Conservation (phyloP, 257 asterid genomes). For the Cordia subcordata region DNA sequence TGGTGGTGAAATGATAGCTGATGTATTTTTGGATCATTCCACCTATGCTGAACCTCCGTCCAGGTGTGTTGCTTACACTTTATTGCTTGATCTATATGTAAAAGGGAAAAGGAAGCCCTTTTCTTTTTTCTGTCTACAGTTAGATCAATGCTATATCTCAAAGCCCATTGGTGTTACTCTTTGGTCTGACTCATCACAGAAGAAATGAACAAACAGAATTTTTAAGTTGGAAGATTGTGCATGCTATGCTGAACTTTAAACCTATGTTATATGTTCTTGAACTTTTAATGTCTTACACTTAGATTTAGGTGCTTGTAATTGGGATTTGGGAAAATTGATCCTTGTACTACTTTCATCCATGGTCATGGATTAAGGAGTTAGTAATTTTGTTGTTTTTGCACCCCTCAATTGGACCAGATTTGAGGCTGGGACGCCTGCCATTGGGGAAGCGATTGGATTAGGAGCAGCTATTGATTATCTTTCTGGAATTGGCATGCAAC, state of each 20-base stretch:
- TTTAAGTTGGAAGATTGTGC: too few species aligned
- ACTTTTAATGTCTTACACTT: not conserved
- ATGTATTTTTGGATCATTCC: slow-evolving; percentile 83
- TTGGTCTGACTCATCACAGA: too few species aligned
- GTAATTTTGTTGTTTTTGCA: not conserved
- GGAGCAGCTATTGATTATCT: slow-evolving; percentile 91
- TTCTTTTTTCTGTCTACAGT: not conserved
- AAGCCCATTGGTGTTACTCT: too few species aligned
- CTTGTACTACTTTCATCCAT: not conserved
- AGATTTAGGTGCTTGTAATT: not conserved
- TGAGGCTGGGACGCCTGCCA: slow-evolving; percentile 99
- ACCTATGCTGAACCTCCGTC: slow-evolving; percentile 97
- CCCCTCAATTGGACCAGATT: slow-evolving; percentile 40
- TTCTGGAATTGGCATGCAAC: slow-evolving; percentile 84
- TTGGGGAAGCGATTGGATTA: slow-evolving; percentile 87
- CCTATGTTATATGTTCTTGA: too few species aligned
- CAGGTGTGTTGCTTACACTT: slow-evolving; percentile 43
- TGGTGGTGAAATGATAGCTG: slow-evolving; percentile 99
- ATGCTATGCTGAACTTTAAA: too few species aligned
- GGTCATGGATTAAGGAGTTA: not conserved
- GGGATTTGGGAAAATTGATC: not conserved
- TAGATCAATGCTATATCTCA: not conserved
- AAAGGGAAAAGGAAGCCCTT: too few species aligned
- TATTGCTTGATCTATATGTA: slow-evolving; percentile 4
- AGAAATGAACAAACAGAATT: too few species aligned